Evolutionary conservation across 1,284 basidiomycete genomes (phyloP).

Genomic region (Apiotrichum sp.): DNA sequence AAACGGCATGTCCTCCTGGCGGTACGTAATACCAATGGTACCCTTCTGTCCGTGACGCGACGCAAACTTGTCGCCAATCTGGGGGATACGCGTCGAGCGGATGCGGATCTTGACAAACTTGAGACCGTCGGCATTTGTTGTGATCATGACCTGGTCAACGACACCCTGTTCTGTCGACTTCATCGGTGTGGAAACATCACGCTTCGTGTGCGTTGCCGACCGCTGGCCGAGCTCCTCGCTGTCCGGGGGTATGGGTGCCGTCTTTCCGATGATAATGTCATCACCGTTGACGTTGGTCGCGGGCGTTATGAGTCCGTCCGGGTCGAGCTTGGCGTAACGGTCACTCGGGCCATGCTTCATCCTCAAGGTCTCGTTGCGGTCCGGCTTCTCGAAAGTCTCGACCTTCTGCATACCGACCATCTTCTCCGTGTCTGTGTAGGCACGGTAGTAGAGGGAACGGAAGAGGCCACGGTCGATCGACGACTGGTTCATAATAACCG

Average conservation of each 20-base stretch:
- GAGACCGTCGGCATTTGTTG: conserved; percentile 90
- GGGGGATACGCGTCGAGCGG: conserved; percentile 88
- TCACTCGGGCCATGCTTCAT: conserved; percentile 87
- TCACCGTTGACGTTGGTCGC: conserved; percentile 93
- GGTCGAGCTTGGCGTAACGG: conserved; percentile 90
- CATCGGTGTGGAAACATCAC: conserved; percentile 93
- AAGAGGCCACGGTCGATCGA: conserved; percentile 97
- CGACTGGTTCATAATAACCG: conserved; percentile 99
- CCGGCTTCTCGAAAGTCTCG: conserved; percentile 97
- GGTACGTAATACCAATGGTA: conserved; percentile 97
- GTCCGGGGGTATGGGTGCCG: conserved; percentile 91
- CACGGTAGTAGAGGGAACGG: conserved; percentile 96
- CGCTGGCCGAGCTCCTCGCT: conserved; percentile 95
- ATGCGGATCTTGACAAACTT: conserved; percentile 99
- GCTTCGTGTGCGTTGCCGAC: conserved; percentile 78
- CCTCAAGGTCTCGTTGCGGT: conserved; percentile 82
- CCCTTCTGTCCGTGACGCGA: conserved; percentile 99
- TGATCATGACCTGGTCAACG: conserved; percentile 94
- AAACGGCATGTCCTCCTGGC: conserved; percentile 99
- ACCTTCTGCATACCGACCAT: conserved; percentile 85
- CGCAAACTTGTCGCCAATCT: conserved; percentile 98
- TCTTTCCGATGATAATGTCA: conserved; percentile 99
- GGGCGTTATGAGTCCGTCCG: conserved; percentile 90
- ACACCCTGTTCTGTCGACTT: conserved; percentile 98
- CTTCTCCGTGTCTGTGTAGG: conserved; percentile 98